phyloP scores from a whole-genome alignment of 371 early-diverging fungal genomes.

The Mucor mucedo region DNA sequence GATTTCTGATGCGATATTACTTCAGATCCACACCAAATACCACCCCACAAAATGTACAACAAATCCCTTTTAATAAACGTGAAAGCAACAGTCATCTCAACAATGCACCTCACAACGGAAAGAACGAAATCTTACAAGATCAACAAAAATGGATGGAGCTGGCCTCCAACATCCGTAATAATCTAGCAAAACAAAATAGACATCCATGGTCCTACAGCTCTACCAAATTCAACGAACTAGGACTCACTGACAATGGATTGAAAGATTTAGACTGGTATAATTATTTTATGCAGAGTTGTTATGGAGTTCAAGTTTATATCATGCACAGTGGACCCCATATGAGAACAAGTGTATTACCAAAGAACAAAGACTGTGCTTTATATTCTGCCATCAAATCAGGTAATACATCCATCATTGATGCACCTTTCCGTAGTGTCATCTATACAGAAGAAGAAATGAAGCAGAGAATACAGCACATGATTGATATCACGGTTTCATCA shows the following conservation, averaged over 20 bases:
- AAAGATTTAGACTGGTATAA: conserved; percentile 24
- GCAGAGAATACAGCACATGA: conserved; percentile 33
- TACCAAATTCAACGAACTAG: conserved; percentile 8
- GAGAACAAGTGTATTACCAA: conserved; percentile 15
- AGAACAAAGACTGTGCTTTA: conserved; percentile 27
- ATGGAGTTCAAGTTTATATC: conserved; percentile 30
- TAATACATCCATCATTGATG: conserved; percentile 18
- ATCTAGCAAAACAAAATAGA: conserved; percentile 18
- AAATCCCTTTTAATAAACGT: background rate
- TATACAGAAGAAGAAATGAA: conserved; percentile 41
- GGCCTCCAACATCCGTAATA: conserved; percentile 32
- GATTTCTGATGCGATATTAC: conserved; percentile 37
- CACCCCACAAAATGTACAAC: background rate
- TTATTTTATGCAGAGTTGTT: conserved; percentile 35
- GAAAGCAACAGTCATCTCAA: background rate
- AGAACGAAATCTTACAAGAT: conserved; percentile 8
- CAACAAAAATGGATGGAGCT: conserved; percentile 37
- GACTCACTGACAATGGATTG: background rate
- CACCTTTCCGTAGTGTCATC: conserved; percentile 30
- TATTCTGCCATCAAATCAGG: conserved; percentile 20
- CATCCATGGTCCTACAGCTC: conserved; percentile 13
- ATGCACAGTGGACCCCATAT: conserved; percentile 20
- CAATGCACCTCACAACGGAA: background rate
- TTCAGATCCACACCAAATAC: conserved; percentile 18
- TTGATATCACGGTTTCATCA: conserved; percentile 23